Conservation (phyloP, 108 stramenopile genomes). For the Pseudonitzschia delicatissima region DNA sequence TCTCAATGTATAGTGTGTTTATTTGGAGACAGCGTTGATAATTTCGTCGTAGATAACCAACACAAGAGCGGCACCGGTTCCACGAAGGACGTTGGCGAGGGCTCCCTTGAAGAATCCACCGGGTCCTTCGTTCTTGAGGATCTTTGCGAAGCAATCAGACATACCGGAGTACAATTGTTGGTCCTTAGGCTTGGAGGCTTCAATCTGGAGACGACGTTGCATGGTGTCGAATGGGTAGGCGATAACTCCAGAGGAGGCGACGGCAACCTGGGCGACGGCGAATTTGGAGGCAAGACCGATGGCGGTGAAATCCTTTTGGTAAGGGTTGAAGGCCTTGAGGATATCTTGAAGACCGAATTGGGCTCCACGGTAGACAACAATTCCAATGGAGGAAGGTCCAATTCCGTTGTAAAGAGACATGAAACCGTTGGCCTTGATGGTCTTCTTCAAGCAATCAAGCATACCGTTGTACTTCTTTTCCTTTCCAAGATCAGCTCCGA, state of each 20-base stretch:
- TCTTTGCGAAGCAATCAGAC: constrained; percentile 94
- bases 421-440: constrained; percentile 89
- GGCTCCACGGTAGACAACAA: constrained; percentile 71
- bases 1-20: too few species aligned
- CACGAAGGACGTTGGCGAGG: constrained; percentile 98
- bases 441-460: constrained; percentile 94
- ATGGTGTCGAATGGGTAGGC: constrained; percentile 99
- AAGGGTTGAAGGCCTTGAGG: constrained; percentile 95
- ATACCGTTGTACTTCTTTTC: constrained; percentile 97
- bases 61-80: constrained; percentile 94
- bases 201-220: constrained; percentile 99
- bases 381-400: constrained; percentile 97
- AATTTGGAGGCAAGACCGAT: constrained; percentile 84
- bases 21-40: constrained; percentile 67
- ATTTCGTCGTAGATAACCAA: constrained; percentile 99
- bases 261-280: constrained; percentile 92
- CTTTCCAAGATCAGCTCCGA: constrained; percentile 87
- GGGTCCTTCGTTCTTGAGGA: constrained; percentile 90
- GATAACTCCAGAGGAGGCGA: constrained; percentile 91
- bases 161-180: constrained; percentile 97
- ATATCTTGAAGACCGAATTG: constrained; percentile 99
- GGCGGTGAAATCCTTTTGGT: constrained; percentile 92
- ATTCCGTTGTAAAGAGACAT: constrained; percentile 97
- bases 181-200: constrained; percentile 94
- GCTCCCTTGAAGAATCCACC: constrained; percentile 98